Evolutionary conservation across 1,139 yeast species (phyloP).

Genomic region (Spencermartinsiella ligniputridi): DNA sequence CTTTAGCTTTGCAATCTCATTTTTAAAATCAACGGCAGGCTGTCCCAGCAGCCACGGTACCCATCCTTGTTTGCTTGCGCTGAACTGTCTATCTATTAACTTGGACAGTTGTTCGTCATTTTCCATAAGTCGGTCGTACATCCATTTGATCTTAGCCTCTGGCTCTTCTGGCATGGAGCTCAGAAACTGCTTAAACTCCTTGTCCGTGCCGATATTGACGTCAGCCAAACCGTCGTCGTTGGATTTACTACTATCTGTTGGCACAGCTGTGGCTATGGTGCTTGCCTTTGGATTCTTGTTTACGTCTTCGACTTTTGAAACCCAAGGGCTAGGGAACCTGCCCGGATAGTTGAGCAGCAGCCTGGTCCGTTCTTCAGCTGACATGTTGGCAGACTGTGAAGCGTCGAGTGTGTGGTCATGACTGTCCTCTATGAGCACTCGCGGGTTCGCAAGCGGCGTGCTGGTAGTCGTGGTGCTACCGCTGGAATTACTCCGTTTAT

Average conservation of each 20-base stretch:
- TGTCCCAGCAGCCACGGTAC: neutral
- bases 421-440: too few species aligned
- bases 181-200: neutral
- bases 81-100: neutral
- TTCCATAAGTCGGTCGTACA: constrained; percentile 7
- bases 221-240: neutral
- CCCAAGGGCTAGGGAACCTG: constrained; percentile 25
- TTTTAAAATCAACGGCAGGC: constrained; percentile 2
- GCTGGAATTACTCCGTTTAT: neutral
- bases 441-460: too few species aligned
- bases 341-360: constrained; percentile 25
- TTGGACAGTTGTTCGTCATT: constrained; percentile 5
- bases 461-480: neutral
- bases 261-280: neutral
- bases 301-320: constrained; percentile 7
- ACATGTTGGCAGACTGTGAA: neutral
- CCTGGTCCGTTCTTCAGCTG: constrained; percentile 12
- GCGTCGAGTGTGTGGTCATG: constrained; percentile 1
- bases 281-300: neutral
- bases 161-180: neutral
- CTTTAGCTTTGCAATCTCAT: constrained; percentile 12
- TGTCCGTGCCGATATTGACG: neutral
- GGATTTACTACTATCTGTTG: neutral
- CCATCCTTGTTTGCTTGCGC: neutral
- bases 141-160: constrained; percentile 3